Evolutionary conservation across 352 stramenopile species (phyloP), one percentile per base, ranked within the genome.

Genomic region (Pythium periplocum): DNA sequence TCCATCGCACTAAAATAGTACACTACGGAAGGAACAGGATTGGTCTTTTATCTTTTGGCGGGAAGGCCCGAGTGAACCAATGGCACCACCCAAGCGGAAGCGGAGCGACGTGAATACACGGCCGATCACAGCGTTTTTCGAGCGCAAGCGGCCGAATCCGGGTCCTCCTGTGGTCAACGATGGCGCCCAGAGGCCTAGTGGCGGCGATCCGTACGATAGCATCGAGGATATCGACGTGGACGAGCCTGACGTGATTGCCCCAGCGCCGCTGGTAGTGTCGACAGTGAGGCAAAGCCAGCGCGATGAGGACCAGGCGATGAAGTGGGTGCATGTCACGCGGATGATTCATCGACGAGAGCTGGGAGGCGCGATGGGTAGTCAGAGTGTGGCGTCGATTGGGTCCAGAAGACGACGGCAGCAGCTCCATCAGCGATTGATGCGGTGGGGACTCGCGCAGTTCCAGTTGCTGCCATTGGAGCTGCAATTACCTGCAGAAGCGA

Each of bases 71-170:
- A 12, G 12, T 1, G 12, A 42, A 8, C 38, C 38, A 42, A 8
- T 12, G 38, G 12, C 38, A 42, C 7, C 38, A 8, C 38, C 38
- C 31, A 65, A 65, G 58, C 51, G 58, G 38, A 76, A 76, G 64
- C 68, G 57, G 2, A 4, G 44, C 3, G 52, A 41, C 46, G 32
- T 61, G 11, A 43, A 3, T n/a, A 62, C 49, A 37, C 59, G 34
- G 57, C 70, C 72, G 44, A 83, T 89, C 69, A 87, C 67, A 12
- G 68, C 73, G 47, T 89, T 89, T 66, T 89, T 89, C 67, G 59
- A 83, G 64, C 69, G 68, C 38, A 89, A 89, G 51, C 54, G 61
- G 44, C 39, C 52, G 12, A 61, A 64, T 0, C 52, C 47, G 11
- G 35, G 52, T 8, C 6, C 48, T 11, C 58, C 62, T 43, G 60